Conservation (phyloP, 768 basidiomycete species). For the Boletus rex-veris region DNA sequence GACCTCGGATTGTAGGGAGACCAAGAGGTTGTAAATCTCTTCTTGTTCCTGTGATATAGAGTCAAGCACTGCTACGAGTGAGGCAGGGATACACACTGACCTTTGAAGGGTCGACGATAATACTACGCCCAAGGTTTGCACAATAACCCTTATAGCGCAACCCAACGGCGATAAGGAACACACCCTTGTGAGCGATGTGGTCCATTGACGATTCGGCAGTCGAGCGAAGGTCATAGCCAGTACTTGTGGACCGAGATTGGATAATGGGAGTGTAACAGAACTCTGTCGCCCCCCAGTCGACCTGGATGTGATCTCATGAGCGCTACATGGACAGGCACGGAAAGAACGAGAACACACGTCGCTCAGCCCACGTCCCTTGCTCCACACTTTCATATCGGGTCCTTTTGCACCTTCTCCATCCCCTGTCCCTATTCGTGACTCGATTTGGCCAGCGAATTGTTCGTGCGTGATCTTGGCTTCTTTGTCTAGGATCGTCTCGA, state of each 20-base stretch:
- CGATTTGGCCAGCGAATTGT: conserved; percentile 78
- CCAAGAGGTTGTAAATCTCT: conserved; percentile 73
- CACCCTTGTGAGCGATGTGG: conserved; percentile 80
- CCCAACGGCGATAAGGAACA: conserved; percentile 83
- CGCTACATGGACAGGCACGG: neutral
- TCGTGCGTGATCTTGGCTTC: conserved; percentile 91
- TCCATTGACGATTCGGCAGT: conserved; percentile 85
- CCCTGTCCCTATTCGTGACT: conserved; percentile 81
- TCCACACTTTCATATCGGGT: conserved; percentile 93
- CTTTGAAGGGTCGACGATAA: conserved; percentile 91
- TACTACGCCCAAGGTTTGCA: conserved; percentile 88
- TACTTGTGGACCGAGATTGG: conserved; percentile 81
- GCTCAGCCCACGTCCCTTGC: conserved; percentile 65
- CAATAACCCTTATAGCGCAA: conserved; percentile 93
- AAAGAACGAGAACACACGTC: conserved; percentile 51
- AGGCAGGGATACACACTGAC: conserved; percentile 36
- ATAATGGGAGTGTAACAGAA: conserved; percentile 96
- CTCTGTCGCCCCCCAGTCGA: conserved; percentile 88
- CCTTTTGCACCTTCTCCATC: conserved; percentile 60
- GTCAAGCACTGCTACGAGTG: neutral
- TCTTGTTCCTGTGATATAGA: conserved; percentile 74
- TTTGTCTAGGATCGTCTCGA: conserved; percentile 88
- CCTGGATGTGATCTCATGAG: conserved; percentile 39
- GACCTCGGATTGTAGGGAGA: conserved; percentile 75
- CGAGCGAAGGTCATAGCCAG: conserved; percentile 84